Percentiles rank a stretch among this genome's conserved stretches.
phyloP scores from a whole-genome alignment of 805 yeast genomes.

The Hyphopichia homilentoma region DNA sequence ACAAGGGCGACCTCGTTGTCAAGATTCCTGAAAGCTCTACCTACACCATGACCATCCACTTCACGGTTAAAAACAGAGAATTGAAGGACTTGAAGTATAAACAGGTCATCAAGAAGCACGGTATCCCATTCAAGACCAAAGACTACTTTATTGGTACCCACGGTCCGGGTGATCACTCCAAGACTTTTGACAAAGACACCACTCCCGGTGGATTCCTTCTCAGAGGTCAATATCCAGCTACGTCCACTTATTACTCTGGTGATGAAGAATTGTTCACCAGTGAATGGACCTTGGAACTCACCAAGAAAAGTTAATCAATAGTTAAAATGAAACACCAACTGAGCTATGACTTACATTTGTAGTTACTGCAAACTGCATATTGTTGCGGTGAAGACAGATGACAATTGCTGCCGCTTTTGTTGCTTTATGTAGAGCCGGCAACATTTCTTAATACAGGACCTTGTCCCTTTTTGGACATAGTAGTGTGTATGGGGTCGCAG shows the following conservation, averaged over 20 bases:
- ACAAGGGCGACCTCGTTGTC: constrained; percentile 23
- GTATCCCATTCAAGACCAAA: constrained; percentile 28
- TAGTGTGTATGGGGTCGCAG: too few relatives aligned
- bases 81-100: constrained; percentile 30
- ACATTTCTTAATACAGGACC: too few relatives aligned
- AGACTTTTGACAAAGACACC: constrained; percentile 28
- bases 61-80: constrained; percentile 24
- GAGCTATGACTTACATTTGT: too few relatives aligned
- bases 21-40: constrained; percentile 35
- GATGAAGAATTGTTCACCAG: constrained; percentile 23
- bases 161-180: constrained; percentile 30
- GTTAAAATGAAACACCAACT: too few relatives aligned
- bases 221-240: constrained; percentile 30
- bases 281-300: constrained; percentile 35
- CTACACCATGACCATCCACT: constrained; percentile 29
- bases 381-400: too few relatives aligned
- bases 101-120: constrained; percentile 33
- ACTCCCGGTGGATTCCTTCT: constrained; percentile 38
- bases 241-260: constrained; percentile 30
- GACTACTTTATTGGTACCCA: constrained; percentile 28
- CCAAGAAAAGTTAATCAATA: constrained; percentile 17
- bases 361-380: too few relatives aligned
- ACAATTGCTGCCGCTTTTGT: too few relatives aligned
- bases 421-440: too few relatives aligned
- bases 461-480: too few relatives aligned